Percentiles rank a stretch among this genome's conserved stretches.
Evolutionary conservation across 225 moss, liverwort and hornwort genomes (phyloP).

Genomic region (Pseudoscleropodium purum): DNA sequence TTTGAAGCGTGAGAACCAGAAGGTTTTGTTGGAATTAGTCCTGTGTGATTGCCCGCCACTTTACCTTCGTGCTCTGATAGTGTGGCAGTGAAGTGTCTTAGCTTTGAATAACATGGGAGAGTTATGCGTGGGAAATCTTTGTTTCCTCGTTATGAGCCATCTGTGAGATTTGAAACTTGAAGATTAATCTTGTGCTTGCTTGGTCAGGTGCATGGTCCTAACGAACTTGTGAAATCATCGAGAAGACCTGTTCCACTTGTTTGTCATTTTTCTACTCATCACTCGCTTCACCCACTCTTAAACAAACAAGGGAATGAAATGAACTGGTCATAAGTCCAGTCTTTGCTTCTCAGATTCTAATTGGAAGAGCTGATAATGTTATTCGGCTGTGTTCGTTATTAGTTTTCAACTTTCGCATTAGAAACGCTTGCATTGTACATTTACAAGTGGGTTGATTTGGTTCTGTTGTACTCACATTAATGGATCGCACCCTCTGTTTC

Average conservation of each 20-base stretch:
- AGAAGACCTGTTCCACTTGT: conserved; percentile 79
- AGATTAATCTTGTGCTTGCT: too few relatives aligned
- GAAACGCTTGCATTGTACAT: background rate
- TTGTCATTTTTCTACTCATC: conserved; percentile 79
- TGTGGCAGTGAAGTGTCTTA: background rate
- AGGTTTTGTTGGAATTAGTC: background rate
- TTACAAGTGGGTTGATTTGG: too few relatives aligned
- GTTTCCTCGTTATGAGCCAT: background rate
- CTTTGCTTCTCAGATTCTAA: background rate
- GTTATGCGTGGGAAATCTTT: background rate
- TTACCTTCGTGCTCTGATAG: background rate
- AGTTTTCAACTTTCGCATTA: background rate
- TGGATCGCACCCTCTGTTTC: too few relatives aligned
- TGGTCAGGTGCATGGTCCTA: background rate
- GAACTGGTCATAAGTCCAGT: conserved; percentile 43
- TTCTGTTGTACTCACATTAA: too few relatives aligned
- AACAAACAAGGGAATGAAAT: conserved; percentile 65
- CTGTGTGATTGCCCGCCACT: background rate
- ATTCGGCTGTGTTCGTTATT: background rate
- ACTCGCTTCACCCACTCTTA: conserved; percentile 56
- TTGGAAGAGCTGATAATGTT: background rate
- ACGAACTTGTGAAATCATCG: conserved; percentile 56
- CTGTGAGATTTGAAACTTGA: background rate
- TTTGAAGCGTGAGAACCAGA: background rate
- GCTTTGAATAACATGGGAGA: background rate